Percentiles rank a stretch among this genome's conserved stretches.
Evolutionary conservation across 257 asterid species (phyloP).

Genomic region (Nicotiana tabacum): DNA sequence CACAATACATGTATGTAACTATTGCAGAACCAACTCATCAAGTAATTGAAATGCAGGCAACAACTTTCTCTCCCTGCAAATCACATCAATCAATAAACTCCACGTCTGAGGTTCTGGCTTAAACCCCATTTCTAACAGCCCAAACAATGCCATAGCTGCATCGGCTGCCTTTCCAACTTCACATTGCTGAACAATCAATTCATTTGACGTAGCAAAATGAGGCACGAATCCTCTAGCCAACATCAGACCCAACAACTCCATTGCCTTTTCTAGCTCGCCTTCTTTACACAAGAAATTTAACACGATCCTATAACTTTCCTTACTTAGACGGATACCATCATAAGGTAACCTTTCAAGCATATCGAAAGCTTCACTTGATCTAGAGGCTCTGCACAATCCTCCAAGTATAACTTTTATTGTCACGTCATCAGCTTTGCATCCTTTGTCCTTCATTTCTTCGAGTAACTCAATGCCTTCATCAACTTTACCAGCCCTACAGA

Average conservation of each 20-base stretch:
- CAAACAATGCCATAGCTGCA: slow-evolving; percentile 47
- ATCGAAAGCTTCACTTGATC: slow-evolving; percentile 62
- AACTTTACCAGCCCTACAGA: slow-evolving; percentile 55
- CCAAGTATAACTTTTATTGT: slow-evolving; percentile 72
- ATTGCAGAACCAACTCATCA: slow-evolving; percentile 38
- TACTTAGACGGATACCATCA: slow-evolving; percentile 65
- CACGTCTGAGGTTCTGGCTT: slow-evolving; percentile 72
- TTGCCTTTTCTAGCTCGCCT: slow-evolving; percentile 56
- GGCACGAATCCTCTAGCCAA: slow-evolving; percentile 73
- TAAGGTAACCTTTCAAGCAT: slow-evolving; percentile 72
- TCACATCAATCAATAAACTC: slow-evolving; percentile 53
- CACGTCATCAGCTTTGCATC: slow-evolving; percentile 65
- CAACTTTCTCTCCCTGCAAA: slow-evolving; percentile 71
- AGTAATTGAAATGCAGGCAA: slow-evolving; percentile 68
- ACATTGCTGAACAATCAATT: slow-evolving; percentile 64
- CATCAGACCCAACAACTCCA: slow-evolving; percentile 58
- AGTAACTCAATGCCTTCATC: slow-evolving; percentile 74
- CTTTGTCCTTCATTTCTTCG: slow-evolving; percentile 60
- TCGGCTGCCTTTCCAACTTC: slow-evolving; percentile 59
- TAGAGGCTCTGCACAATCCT: slow-evolving; percentile 60
- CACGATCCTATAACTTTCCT: slow-evolving; percentile 84
- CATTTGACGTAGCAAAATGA: slow-evolving; percentile 79
- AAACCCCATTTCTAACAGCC: slow-evolving; percentile 54
- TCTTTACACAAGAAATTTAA: slow-evolving; percentile 65
- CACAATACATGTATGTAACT: not conserved